Percentiles rank a stretch among this genome's conserved stretches.
phyloP scores from a whole-genome alignment of 257 asterid genomes.

The Solanum tacnaense region DNA sequence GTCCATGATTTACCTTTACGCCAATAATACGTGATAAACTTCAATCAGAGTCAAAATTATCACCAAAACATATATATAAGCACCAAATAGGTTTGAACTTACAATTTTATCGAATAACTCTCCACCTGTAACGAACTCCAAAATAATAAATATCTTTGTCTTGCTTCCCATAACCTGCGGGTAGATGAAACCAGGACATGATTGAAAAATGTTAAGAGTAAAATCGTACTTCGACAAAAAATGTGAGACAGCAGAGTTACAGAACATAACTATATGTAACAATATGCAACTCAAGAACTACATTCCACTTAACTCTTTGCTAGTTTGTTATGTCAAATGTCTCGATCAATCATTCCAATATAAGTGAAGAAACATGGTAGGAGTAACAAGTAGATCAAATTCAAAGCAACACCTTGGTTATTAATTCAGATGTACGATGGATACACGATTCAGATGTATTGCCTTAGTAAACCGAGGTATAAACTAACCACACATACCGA shows the following conservation, averaged over 20 bases:
- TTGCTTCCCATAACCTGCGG: constrained; percentile 87
- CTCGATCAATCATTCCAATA: not conserved
- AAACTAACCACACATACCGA: not conserved
- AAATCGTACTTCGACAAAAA: not conserved
- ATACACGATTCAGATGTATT: not conserved
- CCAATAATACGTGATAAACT: not conserved
- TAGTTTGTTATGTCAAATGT: not conserved
- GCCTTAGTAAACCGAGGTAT: not conserved
- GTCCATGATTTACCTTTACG: constrained; percentile 65
- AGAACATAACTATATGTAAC: not conserved
- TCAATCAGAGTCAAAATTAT: not conserved
- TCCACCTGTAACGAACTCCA: constrained; percentile 88
- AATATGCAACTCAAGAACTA: not conserved
- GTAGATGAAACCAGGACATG: not conserved
- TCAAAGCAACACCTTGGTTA: not conserved
- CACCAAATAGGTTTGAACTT: constrained; percentile 14
- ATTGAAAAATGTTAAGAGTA: not conserved
- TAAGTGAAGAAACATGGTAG: not conserved
- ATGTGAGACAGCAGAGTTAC: not conserved
- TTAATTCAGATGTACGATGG: not conserved
- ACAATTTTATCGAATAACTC: constrained; percentile 95
- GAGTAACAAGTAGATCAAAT: not conserved
- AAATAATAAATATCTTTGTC: constrained; percentile 79
- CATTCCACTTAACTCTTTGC: not conserved
- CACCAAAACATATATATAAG: not conserved